Conservation (phyloP, 75 land plant species). For the Sequoia sempervirens region DNA sequence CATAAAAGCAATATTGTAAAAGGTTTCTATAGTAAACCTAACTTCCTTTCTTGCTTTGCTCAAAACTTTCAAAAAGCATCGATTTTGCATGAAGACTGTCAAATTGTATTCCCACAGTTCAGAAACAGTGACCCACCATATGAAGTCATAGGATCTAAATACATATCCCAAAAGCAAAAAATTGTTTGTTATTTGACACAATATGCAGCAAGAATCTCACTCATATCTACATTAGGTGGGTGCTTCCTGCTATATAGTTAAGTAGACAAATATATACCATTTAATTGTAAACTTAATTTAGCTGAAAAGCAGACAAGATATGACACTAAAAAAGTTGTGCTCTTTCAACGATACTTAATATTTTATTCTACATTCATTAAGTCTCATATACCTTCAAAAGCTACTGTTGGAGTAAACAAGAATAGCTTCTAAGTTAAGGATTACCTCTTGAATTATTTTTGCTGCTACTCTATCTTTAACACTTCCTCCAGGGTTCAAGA, state of each 20-base stretch:
- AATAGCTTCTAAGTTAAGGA: background rate
- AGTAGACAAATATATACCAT: background rate
- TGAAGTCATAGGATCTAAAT: background rate
- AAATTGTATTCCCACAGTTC: background rate
- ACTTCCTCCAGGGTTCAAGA: conserved; percentile 97
- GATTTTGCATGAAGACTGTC: background rate
- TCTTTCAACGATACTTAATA: too few species aligned
- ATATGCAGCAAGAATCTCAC: background rate
- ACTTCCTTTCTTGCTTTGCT: background rate
- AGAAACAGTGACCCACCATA: background rate
- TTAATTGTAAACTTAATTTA: background rate
- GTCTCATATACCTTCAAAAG: background rate
- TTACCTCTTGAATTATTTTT: conserved; percentile 85
- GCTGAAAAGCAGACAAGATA: too few species aligned
- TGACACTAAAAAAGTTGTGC: too few species aligned
- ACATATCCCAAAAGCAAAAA: background rate
- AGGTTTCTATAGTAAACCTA: background rate
- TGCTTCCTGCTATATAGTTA: background rate
- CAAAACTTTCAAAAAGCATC: background rate
- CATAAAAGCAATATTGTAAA: background rate
- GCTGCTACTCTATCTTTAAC: conserved; percentile 96
- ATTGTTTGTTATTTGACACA: background rate
- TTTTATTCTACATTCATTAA: too few species aligned
- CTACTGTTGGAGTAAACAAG: background rate
- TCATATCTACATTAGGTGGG: background rate